phyloP scores from a whole-genome alignment of 1,284 basidiomycete species.

The Boletellus sp. region DNA sequence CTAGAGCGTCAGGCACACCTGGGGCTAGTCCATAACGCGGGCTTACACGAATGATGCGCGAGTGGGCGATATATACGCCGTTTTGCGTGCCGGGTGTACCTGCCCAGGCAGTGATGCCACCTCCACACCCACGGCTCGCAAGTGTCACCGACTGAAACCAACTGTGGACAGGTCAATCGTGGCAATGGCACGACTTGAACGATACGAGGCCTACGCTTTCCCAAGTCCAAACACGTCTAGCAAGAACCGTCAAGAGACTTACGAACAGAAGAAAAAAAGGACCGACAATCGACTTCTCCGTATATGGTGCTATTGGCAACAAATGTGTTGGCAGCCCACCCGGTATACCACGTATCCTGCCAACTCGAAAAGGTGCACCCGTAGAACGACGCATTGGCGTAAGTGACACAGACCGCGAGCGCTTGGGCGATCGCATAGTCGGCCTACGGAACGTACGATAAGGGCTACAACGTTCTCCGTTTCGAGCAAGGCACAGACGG shows the following conservation, averaged over 20 bases:
- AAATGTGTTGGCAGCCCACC: slow-evolving; percentile 56
- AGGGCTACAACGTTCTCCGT: not conserved
- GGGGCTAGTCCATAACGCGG: slow-evolving; percentile 35
- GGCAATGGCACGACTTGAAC: slow-evolving; percentile 21
- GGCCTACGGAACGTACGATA: slow-evolving; percentile 36
- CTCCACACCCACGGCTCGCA: slow-evolving; percentile 61
- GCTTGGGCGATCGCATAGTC: slow-evolving; percentile 59
- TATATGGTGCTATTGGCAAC: slow-evolving; percentile 60
- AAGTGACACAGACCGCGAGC: slow-evolving; percentile 55
- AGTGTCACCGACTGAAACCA: slow-evolving; percentile 61
- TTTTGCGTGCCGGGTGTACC: slow-evolving; percentile 42
- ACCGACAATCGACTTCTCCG: slow-evolving; percentile 59
- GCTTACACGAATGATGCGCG: slow-evolving; percentile 54
- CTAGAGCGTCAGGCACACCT: slow-evolving; percentile 39
- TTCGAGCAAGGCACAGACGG: not conserved
- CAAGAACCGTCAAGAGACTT: slow-evolving; percentile 3
- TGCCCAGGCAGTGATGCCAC: slow-evolving; percentile 60
- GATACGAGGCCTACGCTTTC: slow-evolving; percentile 41
- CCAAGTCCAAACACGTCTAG: slow-evolving; percentile 57
- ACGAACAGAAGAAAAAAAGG: slow-evolving; percentile 10
- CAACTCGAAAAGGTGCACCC: slow-evolving; percentile 60
- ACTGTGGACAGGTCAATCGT: slow-evolving; percentile 28
- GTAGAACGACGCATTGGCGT: slow-evolving; percentile 67
- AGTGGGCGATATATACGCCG: slow-evolving; percentile 59
- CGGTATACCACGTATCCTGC: slow-evolving; percentile 69